Evolutionary conservation across 805 yeast genomes (phyloP), one percentile per base, ranked within the genome.

Genomic region (Ogataea nonfermentans): DNA sequence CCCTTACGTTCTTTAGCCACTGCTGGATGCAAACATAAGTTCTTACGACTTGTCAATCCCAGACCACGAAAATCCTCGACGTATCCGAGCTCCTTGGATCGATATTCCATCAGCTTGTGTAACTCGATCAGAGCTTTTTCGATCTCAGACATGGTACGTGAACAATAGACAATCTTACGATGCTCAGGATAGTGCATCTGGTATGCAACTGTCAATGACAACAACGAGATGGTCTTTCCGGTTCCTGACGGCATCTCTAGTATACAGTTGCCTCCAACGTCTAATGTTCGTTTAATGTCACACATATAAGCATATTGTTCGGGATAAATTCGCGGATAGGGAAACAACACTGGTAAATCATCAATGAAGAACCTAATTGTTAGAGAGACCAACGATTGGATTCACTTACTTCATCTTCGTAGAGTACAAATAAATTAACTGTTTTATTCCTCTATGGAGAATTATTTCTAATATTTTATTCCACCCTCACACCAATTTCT

Each of bases 241-340:
- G 99, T 93, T 4, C 99, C 99, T 5, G 99, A 93, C 51, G 99
- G 99, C 99, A 93, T 93, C 67, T 93, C 99, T 56, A 93, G 64
- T 39, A 93, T 89, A 64, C 96, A 85, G 59, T 90, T 90, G 9
- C 99, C 99, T 2, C 97, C 98, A 1, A 84, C 95, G 69, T 93
- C 99, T 37, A 93, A 65, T 1, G 97, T 85, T 57, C 82, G 79
- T 67, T 93, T 93, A 49, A 93, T 84, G 62, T 91, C 98, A 47
- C 93, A 79, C 99, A 93, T 93, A 65, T 93, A 93, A 24, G 90
- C 93, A 71, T 93, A 93, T 62, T 93, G 99, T 65, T 93, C 99
- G 2, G 99, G 99, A 60, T 93, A 93, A 40, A 93, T 91, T 56
- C 87, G 76, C 2, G 98, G 98, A 61, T 93, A 93, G 11, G 99